These are phyloP conservation scores for Aspergillus cejpii DNA, from an alignment of 2,329 filamentous ascomycete genomes.

Conservation along the genomic window DNA sequence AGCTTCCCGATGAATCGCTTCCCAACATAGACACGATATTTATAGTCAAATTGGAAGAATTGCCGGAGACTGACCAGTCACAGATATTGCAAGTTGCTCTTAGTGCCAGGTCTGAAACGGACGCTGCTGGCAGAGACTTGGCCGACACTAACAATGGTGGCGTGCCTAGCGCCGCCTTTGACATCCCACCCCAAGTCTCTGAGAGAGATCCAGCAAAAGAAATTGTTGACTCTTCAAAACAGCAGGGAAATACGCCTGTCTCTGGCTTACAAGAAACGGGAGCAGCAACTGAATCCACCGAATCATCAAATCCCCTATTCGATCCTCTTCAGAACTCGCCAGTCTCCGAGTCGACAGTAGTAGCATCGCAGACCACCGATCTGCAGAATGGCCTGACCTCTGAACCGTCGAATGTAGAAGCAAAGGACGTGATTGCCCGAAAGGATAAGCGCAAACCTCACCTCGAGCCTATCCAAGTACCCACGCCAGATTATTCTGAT, in stretches of 20 bases:
- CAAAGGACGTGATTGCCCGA: constrained; percentile 18
- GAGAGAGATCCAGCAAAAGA: constrained; percentile 21
- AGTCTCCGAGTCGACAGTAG: constrained; percentile 18
- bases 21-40: constrained; percentile 11
- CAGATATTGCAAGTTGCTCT: constrained; percentile 15
- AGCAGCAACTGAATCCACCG: constrained; percentile 10
- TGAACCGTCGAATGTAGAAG: constrained; percentile 18
- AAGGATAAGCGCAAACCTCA: constrained; percentile 32
- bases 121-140: constrained; percentile 19
- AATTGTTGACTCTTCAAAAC: constrained; percentile 20
- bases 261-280: constrained; percentile 16
- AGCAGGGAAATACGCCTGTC: constrained; percentile 12
- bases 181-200: constrained; percentile 25
- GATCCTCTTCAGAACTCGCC: constrained; percentile 16
- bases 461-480: constrained; percentile 50
- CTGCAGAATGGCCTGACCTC: constrained; percentile 19
- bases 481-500: constrained; percentile 36
- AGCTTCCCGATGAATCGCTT: constrained; percentile 13
- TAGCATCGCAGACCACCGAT: constrained; percentile 16
- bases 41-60: constrained; percentile 10
- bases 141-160: constrained; percentile 25
- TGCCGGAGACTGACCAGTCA: constrained; percentile 10
- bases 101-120: constrained; percentile 24
- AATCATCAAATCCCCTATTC: constrained; percentile 9
- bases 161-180: constrained; percentile 26